phyloP scores from a whole-genome alignment of 2,329 filamentous ascomycete species.

The Alternaria gansuensis region DNA sequence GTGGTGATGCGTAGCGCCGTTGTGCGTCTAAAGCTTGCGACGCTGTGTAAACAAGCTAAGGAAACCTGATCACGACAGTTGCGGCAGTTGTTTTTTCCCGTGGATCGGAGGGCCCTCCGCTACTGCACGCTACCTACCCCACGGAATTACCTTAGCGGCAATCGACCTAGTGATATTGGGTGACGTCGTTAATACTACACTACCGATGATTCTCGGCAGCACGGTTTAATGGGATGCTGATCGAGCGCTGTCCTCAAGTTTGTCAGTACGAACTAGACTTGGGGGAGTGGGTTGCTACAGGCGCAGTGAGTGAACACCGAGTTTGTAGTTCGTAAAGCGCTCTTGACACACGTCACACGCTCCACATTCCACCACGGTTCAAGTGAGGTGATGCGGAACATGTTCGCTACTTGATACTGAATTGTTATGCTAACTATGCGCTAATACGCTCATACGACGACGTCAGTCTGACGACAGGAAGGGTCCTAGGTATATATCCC shows the following conservation, averaged over 20 bases:
- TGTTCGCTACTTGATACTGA: not conserved
- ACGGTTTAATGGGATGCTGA: not conserved
- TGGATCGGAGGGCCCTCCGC: not conserved
- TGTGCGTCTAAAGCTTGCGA: conserved; percentile 7
- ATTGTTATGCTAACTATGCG: not conserved
- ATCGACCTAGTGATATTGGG: not conserved
- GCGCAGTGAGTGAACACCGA: not conserved
- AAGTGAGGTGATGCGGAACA: not conserved
- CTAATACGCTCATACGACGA: not conserved
- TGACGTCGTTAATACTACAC: conserved; percentile 4
- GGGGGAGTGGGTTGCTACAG: not conserved
- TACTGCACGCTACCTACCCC: conserved; percentile 4
- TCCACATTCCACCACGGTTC: not conserved
- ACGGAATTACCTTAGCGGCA: conserved; percentile 6
- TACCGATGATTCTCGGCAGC: conserved; percentile 4
- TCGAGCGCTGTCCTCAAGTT: not conserved
- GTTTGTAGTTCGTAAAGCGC: not conserved
- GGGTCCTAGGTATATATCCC: not conserved
- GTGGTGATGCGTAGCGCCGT: conserved; percentile 6
- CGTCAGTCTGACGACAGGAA: too few relatives aligned
- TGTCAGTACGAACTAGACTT: not conserved
- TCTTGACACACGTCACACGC: not conserved
- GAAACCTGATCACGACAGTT: conserved; percentile 6
- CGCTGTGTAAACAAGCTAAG: conserved; percentile 5
- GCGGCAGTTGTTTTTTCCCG: conserved; percentile 1